A percentile compares a stretch with the other conserved stretches of the same genome.
phyloP scores from a whole-genome alignment of 345 rosid genomes.

The Ricinus communis region DNA sequence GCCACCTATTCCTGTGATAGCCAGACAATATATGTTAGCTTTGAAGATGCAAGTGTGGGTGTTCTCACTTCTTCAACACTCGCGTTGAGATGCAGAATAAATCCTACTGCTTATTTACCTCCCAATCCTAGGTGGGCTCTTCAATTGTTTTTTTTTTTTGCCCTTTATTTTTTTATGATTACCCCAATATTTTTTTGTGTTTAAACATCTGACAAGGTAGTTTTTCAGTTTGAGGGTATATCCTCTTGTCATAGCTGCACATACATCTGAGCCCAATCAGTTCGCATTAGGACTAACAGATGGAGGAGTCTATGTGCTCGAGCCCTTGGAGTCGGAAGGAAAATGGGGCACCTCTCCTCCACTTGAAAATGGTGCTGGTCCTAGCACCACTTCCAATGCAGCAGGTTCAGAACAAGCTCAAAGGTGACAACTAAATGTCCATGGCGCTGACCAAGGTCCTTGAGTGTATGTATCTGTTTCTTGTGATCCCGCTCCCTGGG shows the following conservation, averaged over 20 bases:
- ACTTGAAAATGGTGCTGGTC: constrained; percentile 65
- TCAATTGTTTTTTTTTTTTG: background rate
- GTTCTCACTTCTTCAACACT: constrained; percentile 69
- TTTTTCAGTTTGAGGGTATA: constrained; percentile 66
- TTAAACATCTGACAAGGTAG: constrained; percentile 10
- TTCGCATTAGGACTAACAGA: constrained; percentile 77
- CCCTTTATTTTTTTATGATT: background rate
- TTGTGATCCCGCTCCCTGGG: constrained; percentile 29
- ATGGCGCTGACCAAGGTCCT: constrained; percentile 14
- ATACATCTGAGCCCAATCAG: constrained; percentile 70
- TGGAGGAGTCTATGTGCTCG: constrained; percentile 64
- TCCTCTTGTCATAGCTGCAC: constrained; percentile 80
- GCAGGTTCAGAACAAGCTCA: constrained; percentile 54
- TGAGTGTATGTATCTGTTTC: constrained; percentile 12
- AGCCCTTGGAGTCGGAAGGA: constrained; percentile 72
- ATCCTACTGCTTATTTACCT: constrained; percentile 65
- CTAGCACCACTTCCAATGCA: constrained; percentile 47
- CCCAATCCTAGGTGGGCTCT: constrained; percentile 60
- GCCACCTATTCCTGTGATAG: constrained; percentile 84
- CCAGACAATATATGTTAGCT: constrained; percentile 71
- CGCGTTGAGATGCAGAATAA: constrained; percentile 76
- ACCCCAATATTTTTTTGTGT: background rate
- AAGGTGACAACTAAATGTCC: constrained; percentile 40
- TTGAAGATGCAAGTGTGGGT: constrained; percentile 66
- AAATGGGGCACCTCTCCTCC: constrained; percentile 89